Conservation (phyloP, 2,329 filamentous ascomycete genomes). For the Neocatenulostroma microsporum region DNA sequence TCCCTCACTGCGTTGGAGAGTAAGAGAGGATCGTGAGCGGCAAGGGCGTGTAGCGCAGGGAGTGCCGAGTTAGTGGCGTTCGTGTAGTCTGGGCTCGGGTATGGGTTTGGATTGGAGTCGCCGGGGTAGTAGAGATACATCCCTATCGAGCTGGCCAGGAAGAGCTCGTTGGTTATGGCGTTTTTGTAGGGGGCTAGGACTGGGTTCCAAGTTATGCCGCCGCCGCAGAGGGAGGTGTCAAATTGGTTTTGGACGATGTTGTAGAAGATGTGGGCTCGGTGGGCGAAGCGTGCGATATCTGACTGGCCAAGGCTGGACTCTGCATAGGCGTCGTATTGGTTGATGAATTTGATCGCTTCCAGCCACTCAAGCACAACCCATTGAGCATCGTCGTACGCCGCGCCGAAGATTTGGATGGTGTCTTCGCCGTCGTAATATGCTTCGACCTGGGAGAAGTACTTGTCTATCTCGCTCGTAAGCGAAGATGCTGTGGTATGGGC, state of each 20-base stretch:
- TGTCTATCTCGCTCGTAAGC: constrained; percentile 13
- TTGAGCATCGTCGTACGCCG: constrained; percentile 29
- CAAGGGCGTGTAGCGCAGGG: constrained; percentile 32
- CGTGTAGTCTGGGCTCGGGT: constrained; percentile 29
- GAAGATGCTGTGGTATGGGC: constrained; percentile 9
- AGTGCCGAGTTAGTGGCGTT: constrained; percentile 32
- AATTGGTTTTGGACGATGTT: constrained; percentile 71
- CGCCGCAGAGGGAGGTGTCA: constrained; percentile 71
- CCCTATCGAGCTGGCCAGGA: constrained; percentile 70
- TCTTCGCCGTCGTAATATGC: constrained; percentile 23
- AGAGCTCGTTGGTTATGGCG: constrained; percentile 91
- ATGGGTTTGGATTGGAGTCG: constrained; percentile 53
- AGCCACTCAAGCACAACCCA: constrained; percentile 31
- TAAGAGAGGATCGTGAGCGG: constrained; percentile 42
- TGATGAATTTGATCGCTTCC: constrained; percentile 26
- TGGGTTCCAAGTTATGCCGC: constrained; percentile 90
- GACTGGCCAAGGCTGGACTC: constrained; percentile 63
- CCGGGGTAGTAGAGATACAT: constrained; percentile 93
- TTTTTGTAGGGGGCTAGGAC: constrained; percentile 82
- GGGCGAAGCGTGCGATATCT: constrained; percentile 69
- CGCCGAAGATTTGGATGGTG: constrained; percentile 25
- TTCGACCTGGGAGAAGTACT: constrained; percentile 22
- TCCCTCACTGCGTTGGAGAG: constrained; percentile 66
- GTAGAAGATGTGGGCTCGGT: constrained; percentile 81
- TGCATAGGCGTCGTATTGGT: constrained; percentile 21